Base-by-base conservation (phyloP, 306 rosid species). In the Mimosa bimucronata region DNA sequence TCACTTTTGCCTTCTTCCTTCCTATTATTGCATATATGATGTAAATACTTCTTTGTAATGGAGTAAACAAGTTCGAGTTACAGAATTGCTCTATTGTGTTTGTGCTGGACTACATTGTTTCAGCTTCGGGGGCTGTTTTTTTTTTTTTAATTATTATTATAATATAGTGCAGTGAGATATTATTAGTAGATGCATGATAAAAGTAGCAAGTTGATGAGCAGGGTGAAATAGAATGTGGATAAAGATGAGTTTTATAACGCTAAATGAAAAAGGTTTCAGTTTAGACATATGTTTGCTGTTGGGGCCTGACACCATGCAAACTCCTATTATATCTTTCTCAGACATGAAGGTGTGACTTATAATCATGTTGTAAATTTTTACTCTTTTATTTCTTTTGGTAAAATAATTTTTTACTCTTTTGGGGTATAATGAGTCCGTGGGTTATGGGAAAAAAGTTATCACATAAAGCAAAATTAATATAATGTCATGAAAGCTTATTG, bases 21-120 rank as follows among this genome's bases (percentile, higher is more conserved):
- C 71, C 71, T 37, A 34, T 7, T 34, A 31, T 65, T 19, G 38
- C 19, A 7, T 0, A 34, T 34, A 19, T n/a, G 16, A 23, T 68
- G 73, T 68, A 68, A 68, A 68, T 68, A 68, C 73, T 40, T 19
- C 31, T 68, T 40, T 23, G 55, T 41, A 41, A 69, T 40, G 74
- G 34, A 23, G 30, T 23, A 2, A 23, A 40, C 48, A 21, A 5
- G 13, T 7, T 18, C 7, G n/a, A 34, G 14, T 66, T 7, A 16
- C 50, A 40, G 8, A 4, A 40, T 8, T n/a, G 30, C 50, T 66
- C 31, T 66, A 26, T 66, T 66, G 19, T 40, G 50, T 12, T 53
- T 19, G 50, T 38, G 29, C 73, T 19, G 52, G 48, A n/a, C 71
- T 19, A 66, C 1, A n/a, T 66, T 37, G 66, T 62, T 15, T 9